Evolutionary conservation across 2,329 filamentous ascomycete genomes (phyloP), one percentile per base, ranked within the genome.

Genomic region (Canariomyces notabilis): DNA sequence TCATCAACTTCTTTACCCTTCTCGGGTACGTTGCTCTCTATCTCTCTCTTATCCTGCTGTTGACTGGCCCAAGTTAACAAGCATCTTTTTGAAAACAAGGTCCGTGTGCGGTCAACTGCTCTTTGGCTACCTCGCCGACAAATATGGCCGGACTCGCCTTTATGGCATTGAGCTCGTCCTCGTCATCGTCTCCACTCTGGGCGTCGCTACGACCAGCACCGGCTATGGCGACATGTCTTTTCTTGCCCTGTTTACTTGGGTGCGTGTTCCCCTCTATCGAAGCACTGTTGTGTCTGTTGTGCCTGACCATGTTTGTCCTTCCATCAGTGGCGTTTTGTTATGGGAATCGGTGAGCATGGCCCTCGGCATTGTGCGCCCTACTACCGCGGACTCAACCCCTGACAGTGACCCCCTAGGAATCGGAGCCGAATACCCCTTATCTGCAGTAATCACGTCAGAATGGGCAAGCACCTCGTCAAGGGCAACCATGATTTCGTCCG

Each of bases 361-460:
- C 26, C 14, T 29, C 7, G 26, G 26, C 14, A 29, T 29, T 12
- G 26, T 12, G 4, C 14, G 9, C 26, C n/a, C n/a, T n/a, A 12
- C 3, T 9, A 29, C 21, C 33, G 6, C 14, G 11, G 12, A 5
- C 12, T 31, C 7, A 34, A 34, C 7, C 31, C 12, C 48, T 53
- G 23, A 50, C 42, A 38, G n/a, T n/a, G 4, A 29, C 14, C 16
- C 4, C 19, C n/a, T 29, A 74, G 79, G 79, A 1, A 80, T 84
- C 26, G 80, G 80, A n/a, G 81, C 77, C 14, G 81, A 85, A 62
- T 85, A 85, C 59, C 82, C 83, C 1, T 66, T 86, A 2, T 79
- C 73, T 36, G 81, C 82, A 0, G 77, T 85, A 7, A 86, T 87
- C 26, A 83, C 80, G 0, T 76, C 82, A 1, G 83, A 86, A 69